Base-by-base conservation (phyloP, 805 yeast species). In the Kazachstania bromeliacearum region DNA sequence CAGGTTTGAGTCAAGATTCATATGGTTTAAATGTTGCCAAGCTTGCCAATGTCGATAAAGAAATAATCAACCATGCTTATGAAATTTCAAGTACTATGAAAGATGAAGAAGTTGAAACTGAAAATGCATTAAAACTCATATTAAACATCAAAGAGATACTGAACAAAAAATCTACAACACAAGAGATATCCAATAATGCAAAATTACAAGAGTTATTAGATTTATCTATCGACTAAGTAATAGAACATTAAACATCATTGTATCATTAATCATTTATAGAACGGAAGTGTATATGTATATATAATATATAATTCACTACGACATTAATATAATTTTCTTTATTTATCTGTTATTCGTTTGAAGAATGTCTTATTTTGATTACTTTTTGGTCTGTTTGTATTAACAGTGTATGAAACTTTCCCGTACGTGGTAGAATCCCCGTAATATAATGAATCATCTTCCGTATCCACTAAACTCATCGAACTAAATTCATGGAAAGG, bases 401-500 rank as follows among this genome's bases (percentile, higher is more conserved):
- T 62, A 4, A 63, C 56, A 1, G 68, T 61, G 34, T 66, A 66
- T 6, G 67, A 59, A 6, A 66, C 51, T 26, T 62, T 63, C 2
- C 69, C 70, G 40, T 64, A 64, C 0, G 64, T 60, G 31, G 60
- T 62, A 14, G 60, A 63, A 23, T 61, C 62, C 13, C 67, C 75
- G 45, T 73, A 77, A 4, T 68, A 57, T 54, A 71, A 63, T 4
- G 70, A 61, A 30, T 71, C 68, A 29, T 65, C 67, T 31, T 77
- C 85, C 39, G 75, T 79, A 54, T 85, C 87, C 48, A 83, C 82
- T 48, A 87, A 66, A 5, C 95, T 85, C 57, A 87, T 82, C 0
- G 96, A 85, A 52, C 78, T 83, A 62, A 87, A 87, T 51, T 77
- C 75, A 34, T 76, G 81, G 57, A 87, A 87, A 2, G 96, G 96